These are phyloP conservation scores for Syzygium malaccense DNA, from an alignment of 441 rosid genomes.

Conservation along the genomic window DNA sequence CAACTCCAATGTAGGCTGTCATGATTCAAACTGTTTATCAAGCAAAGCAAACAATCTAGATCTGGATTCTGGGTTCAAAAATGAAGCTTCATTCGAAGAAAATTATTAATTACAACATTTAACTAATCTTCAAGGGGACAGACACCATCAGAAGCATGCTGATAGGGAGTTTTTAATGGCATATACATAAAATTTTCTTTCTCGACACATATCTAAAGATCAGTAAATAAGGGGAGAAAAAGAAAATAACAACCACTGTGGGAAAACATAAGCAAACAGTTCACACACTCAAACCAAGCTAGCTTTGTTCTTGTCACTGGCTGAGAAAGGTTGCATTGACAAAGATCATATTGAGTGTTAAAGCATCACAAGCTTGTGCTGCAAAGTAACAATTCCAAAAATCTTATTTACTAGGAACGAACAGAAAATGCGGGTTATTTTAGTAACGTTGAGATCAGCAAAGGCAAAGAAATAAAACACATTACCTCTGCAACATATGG, in stretches of 20 bases:
- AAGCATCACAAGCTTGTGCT: neutral
- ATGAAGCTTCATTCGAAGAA: neutral
- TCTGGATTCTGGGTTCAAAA: neutral
- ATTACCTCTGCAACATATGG: conserved; percentile 91
- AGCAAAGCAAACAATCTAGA: neutral
- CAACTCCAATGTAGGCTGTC: neutral
- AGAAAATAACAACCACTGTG: neutral
- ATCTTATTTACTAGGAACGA: neutral
- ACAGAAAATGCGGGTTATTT: neutral
- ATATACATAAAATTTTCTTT: neutral
- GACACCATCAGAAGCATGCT: neutral
- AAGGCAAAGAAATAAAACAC: conserved; percentile 1
- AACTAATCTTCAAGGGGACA: neutral
- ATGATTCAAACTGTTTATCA: neutral
- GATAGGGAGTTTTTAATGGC: neutral
- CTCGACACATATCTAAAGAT: neutral
- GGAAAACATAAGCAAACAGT: neutral
- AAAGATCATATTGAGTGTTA: neutral
- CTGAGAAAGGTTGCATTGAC: neutral
- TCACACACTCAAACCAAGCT: neutral
- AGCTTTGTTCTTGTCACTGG: neutral
- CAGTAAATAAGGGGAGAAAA: neutral
- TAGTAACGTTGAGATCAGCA: neutral
- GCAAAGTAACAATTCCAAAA: neutral
- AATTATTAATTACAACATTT: neutral